These are phyloP conservation scores for Simplicillium aogashimaense DNA, from an alignment of 2,329 filamentous ascomycete species.

Conservation along the genomic window DNA sequence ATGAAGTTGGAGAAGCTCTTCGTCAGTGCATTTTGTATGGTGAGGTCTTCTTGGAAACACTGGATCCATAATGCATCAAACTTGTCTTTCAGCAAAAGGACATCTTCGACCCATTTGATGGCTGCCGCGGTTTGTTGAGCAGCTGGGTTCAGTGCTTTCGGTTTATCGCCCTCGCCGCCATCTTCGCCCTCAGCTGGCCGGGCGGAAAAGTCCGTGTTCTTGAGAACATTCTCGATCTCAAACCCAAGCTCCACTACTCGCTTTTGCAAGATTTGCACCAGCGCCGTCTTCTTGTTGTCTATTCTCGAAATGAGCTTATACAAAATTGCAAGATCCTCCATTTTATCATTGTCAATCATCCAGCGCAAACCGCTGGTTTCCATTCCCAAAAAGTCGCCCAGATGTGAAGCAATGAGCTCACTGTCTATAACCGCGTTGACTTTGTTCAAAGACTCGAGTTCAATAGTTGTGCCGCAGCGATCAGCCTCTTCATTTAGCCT, in stretches of 20 bases:
- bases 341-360: slow-evolving; percentile 86
- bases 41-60: slow-evolving; percentile 67
- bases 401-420: slow-evolving; percentile 66
- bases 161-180: slow-evolving; percentile 26
- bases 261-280: slow-evolving; percentile 61
- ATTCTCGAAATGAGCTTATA: slow-evolving; percentile 73
- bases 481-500: slow-evolving; percentile 73
- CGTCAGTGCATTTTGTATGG: slow-evolving; percentile 72
- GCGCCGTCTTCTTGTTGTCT: slow-evolving; percentile 59
- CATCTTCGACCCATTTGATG: slow-evolving; percentile 91
- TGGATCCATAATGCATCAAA: slow-evolving; percentile 70
- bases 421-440: slow-evolving; percentile 71
- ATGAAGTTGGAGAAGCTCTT: slow-evolving; percentile 89
- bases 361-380: slow-evolving; percentile 74
- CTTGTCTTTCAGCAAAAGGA: slow-evolving; percentile 75
- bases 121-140: slow-evolving; percentile 80
- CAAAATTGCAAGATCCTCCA: slow-evolving; percentile 69
- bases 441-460: slow-evolving; percentile 59
- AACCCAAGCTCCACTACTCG: slow-evolving; percentile 71
- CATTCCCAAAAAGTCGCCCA: slow-evolving; percentile 73
- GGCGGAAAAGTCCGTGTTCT: slow-evolving; percentile 43
- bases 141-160: slow-evolving; percentile 30
- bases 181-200: slow-evolving; percentile 33
- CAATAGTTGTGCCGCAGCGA: slow-evolving; percentile 74
- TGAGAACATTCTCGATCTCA: slow-evolving; percentile 65